Evolutionary conservation across 805 yeast species (phyloP), one percentile per base, ranked within the genome.

Genomic region (Candida sakaeoensis): DNA sequence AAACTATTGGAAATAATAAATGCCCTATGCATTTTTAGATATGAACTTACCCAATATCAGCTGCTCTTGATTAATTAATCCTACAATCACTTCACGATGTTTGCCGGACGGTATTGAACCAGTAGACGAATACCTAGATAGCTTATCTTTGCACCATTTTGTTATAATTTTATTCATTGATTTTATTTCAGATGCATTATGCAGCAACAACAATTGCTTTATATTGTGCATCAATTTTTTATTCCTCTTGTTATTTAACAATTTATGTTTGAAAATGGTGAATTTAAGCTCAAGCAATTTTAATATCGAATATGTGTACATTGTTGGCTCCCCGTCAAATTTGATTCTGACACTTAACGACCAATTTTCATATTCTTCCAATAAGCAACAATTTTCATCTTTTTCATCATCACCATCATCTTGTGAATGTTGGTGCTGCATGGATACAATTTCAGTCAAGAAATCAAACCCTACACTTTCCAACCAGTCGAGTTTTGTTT

Each of bases 401-500:
- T 47, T 53, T 10, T 42, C 44, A 13, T 41, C 35, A 12, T 40
- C 38, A 10, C 45, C 37, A 3, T 48, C 50, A 8, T 41, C 36
- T 6, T 45, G 38, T 17, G 32, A 40, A 34, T 41, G 45, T 8
- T 26, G 8, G 16, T 41, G 37, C 3, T 33, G 43, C 10, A 36
- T 29, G 5, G 46, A 44, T 15, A 40, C 30, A 2, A 50, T 34
- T 24, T 45, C 44, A 37, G 60, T 58, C 8, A 67, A 52, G 3
- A 65, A 33, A 13, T 60, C 68, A 45, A 67, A 72, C 4, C 79
- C 79, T 14, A 61, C 53, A 9, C 54, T 57, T 22, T 70, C 74
- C 63, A 76, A 72, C 81, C 80, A 79, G 13, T 61, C 59, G 14
- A 76, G 45, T 39, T 67, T 71, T 31, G 53, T 50, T 6, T 67